Evolutionary conservation across 306 rosid genomes (phyloP).

Genomic region (Biancaea sappan): DNA sequence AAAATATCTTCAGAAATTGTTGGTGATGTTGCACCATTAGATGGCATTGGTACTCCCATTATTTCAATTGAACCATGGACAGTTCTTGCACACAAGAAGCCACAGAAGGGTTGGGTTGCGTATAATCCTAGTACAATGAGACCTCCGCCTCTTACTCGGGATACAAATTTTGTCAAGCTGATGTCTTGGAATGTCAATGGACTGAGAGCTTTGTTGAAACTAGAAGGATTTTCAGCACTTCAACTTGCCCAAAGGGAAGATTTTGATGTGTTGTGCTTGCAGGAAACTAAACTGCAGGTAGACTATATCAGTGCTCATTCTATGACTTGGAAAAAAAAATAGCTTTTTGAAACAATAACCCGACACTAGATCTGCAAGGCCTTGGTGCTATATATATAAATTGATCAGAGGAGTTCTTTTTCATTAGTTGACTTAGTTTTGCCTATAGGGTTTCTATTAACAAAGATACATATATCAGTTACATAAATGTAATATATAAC

Average conservation of each 20-base stretch:
- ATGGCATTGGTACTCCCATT: conserved; percentile 34
- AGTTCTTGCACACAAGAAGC: conserved; percentile 91
- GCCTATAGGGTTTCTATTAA: neutral
- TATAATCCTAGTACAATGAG: conserved; percentile 93
- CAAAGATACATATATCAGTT: neutral
- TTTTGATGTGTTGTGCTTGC: conserved; percentile 88
- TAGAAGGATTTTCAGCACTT: conserved; percentile 74
- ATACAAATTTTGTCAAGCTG: conserved; percentile 69
- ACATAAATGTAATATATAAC: conserved; percentile 5
- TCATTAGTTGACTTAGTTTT: neutral
- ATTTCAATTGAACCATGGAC: conserved; percentile 79
- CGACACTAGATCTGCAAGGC: neutral
- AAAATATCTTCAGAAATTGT: conserved; percentile 47
- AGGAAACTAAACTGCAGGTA: conserved; percentile 97
- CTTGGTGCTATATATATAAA: neutral
- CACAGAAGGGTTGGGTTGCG: conserved; percentile 89
- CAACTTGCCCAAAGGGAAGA: conserved; percentile 86
- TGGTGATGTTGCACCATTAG: conserved; percentile 31
- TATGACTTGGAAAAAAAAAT: conserved; percentile 2
- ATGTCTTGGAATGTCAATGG: conserved; percentile 98
- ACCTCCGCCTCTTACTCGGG: conserved; percentile 56
- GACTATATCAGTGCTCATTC: conserved; percentile 30
- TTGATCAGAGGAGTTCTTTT: neutral
- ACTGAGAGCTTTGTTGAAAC: conserved; percentile 82
- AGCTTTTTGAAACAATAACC: conserved; percentile 5